Conservation (phyloP, 306 rosid species). For the Vigna unguiculata region DNA sequence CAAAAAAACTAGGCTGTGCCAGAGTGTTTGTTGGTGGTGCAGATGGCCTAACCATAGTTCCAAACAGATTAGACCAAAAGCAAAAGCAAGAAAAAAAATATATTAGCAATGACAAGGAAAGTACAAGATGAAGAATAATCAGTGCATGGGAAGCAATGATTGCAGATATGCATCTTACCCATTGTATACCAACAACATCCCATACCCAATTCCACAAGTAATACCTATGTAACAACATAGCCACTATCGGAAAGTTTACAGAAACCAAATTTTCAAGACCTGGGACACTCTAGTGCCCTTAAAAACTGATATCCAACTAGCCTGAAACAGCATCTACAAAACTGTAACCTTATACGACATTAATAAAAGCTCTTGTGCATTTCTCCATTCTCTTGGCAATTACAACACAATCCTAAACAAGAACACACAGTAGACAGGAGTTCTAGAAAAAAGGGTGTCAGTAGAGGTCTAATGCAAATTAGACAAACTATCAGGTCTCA, state of each 20-base stretch:
- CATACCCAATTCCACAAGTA: slow-evolving; percentile 7
- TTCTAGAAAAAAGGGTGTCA: slow-evolving; percentile 25
- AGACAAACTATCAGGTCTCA: slow-evolving; percentile 14
- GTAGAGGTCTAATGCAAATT: slow-evolving; percentile 7
- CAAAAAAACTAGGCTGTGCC: slow-evolving; percentile 50
- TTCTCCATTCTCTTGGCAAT: slow-evolving; percentile 10
- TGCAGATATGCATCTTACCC: slow-evolving; percentile 34
- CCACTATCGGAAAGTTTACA: slow-evolving; percentile 4
- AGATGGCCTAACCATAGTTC: slow-evolving; percentile 59
- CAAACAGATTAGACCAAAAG: slow-evolving; percentile 41
- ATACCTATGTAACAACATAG: slow-evolving; percentile 1
- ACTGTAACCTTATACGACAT: slow-evolving; percentile 10
- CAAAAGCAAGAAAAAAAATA: slow-evolving; percentile 41
- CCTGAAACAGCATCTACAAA: slow-evolving; percentile 23
- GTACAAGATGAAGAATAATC: slow-evolving; percentile 32
- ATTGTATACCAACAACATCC: slow-evolving; percentile 19
- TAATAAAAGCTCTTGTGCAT: slow-evolving; percentile 18
- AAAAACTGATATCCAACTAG: slow-evolving; percentile 33
- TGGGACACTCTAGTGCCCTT: slow-evolving; percentile 28
- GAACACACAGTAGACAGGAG: slow-evolving; percentile 3
- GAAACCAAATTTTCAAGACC: slow-evolving; percentile 32
- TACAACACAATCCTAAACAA: slow-evolving; percentile 31
- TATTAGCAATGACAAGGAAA: slow-evolving; percentile 7
- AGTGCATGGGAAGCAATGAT: slow-evolving; percentile 22
- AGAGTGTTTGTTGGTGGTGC: slow-evolving; percentile 48